Percentiles rank a stretch among this genome's conserved stretches.
These are phyloP conservation scores for Fusarium newnesense DNA, from an alignment of 2,329 filamentous ascomycete genomes.

Conservation along the genomic window DNA sequence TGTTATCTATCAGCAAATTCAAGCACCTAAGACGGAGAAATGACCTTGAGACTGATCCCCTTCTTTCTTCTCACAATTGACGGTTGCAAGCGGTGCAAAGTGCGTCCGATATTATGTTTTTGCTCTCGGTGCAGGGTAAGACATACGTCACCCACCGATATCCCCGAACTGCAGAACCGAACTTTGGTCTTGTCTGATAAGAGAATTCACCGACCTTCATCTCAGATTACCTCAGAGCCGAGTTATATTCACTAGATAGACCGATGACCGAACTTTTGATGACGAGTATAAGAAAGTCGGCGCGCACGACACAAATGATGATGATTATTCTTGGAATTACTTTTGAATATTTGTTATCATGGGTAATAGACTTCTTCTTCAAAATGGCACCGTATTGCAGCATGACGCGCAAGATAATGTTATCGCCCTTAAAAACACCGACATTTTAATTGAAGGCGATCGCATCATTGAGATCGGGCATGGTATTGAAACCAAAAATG, in stretches of 20 bases:
- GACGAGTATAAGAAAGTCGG: neutral
- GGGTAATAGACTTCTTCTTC: rapidly evolving
- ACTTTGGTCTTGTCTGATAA: neutral
- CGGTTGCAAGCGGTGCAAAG: neutral
- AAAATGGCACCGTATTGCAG: neutral
- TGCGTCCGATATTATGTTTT: neutral
- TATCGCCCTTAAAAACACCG: neutral
- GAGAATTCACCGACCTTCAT: neutral
- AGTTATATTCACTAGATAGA: neutral
- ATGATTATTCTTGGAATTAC: neutral
- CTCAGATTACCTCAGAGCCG: neutral
- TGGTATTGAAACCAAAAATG: rapidly evolving
- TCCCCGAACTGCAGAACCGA: neutral
- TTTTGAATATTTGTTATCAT: rapidly evolving
- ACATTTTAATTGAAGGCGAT: neutral
- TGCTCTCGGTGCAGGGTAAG: neutral
- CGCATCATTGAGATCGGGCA: neutral
- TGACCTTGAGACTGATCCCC: neutral
- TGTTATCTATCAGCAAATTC: neutral
- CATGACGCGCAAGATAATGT: neutral
- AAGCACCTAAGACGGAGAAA: neutral
- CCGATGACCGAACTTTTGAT: neutral
- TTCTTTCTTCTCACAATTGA: neutral
- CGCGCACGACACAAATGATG: rapidly evolving
- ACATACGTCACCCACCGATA: neutral